Conservation (phyloP, 331 rosid genomes). For the Telfairia occidentalis region DNA sequence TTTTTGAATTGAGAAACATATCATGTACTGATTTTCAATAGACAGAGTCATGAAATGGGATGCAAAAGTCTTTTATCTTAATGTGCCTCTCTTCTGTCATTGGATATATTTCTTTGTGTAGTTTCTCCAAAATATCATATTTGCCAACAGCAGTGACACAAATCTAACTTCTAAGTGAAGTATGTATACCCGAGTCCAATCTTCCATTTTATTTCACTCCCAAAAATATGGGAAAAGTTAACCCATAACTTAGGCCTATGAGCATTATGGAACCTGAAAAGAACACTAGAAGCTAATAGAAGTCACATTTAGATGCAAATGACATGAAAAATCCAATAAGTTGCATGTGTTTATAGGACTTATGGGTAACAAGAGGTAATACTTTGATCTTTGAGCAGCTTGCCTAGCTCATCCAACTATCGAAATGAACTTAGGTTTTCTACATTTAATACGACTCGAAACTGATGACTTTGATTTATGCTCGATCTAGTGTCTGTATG, state of each 20-base stretch:
- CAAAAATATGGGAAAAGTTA: neutral
- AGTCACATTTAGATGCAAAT: neutral
- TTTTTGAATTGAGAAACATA: neutral
- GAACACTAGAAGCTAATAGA: neutral
- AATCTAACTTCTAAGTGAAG: neutral
- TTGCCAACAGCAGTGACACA: neutral
- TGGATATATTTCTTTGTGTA: neutral
- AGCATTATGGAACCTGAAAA: neutral
- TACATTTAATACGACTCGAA: neutral
- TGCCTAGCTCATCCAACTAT: too few species aligned
- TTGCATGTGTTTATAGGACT: neutral
- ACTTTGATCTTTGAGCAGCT: too few species aligned
- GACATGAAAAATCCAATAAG: neutral
- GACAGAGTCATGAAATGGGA: neutral
- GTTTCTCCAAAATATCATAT: neutral
- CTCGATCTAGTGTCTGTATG: neutral
- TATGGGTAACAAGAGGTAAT: neutral
- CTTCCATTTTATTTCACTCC: neutral
- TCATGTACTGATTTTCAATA: neutral
- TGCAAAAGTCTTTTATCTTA: neutral
- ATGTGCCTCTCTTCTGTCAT: neutral
- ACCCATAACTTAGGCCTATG: neutral
- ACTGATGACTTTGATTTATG: neutral
- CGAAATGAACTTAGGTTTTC: neutral
- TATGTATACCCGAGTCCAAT: neutral